A percentile compares a stretch with the other conserved stretches of the same genome.
These are phyloP conservation scores for Funneliformis caledonium DNA, from an alignment of 371 early-diverging fungal genomes.

Conservation along the genomic window DNA sequence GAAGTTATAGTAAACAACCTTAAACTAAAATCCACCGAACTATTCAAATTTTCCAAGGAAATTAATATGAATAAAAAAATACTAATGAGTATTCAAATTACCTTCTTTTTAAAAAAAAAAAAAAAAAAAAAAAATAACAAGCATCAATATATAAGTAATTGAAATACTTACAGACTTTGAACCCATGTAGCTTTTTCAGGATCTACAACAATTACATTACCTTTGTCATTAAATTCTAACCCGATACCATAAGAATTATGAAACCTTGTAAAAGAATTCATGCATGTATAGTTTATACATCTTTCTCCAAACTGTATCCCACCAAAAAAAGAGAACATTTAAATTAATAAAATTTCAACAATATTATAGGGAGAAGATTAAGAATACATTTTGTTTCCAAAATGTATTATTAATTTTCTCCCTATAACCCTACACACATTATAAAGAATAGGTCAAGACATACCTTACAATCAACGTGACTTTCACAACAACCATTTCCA, in stretches of 20 bases:
- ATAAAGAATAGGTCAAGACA: constrained; percentile 9
- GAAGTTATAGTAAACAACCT: background rate
- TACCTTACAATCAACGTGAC: constrained; percentile 35
- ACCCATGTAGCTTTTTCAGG: constrained; percentile 69
- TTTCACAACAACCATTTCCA: constrained; percentile 28
- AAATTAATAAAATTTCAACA: constrained; percentile 39
- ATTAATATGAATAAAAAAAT: background rate
- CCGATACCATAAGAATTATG: constrained; percentile 82
- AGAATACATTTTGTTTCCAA: too few species aligned
- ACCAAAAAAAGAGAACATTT: background rate
- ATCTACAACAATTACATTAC: constrained; percentile 60
- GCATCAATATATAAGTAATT: background rate
- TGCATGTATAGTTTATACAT: constrained; percentile 61
- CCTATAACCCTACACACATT: constrained; percentile 37
- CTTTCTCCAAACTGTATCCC: constrained; percentile 50
- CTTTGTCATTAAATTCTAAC: constrained; percentile 60
- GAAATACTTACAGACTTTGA: constrained; percentile 67
- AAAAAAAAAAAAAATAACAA: background rate
- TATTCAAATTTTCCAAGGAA: background rate
- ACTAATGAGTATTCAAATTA: background rate
- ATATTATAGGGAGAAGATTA: too few species aligned
- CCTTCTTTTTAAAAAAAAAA: background rate
- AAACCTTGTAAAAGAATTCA: constrained; percentile 57
- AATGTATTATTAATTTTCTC: too few species aligned
- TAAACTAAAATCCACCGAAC: background rate